These are phyloP conservation scores for Aspergillus coremiiformis DNA, from an alignment of 495 filamentous ascomycete species.

Conservation along the genomic window DNA sequence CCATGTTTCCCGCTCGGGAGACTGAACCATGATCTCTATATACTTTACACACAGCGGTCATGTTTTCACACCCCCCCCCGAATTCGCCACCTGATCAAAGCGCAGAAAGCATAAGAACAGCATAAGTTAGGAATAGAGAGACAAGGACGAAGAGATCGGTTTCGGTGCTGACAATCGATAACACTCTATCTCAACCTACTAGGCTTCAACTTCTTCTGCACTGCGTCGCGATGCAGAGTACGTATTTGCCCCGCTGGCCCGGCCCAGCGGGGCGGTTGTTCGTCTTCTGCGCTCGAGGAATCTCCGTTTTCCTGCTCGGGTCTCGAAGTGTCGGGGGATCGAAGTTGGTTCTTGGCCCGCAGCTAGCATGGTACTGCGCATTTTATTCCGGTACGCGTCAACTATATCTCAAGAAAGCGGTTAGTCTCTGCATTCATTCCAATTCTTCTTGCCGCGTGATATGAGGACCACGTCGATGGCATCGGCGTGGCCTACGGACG, in stretches of 20 bases:
- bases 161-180: background rate
- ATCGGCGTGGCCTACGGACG: background rate
- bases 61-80: too few relatives aligned
- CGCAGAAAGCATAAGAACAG: background rate
- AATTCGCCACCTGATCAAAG: background rate
- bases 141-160: background rate
- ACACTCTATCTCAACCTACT: background rate
- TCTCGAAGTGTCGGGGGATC: slow-evolving; percentile 81
- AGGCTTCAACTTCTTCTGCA: slow-evolving; percentile 39
- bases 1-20: too few relatives aligned
- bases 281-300: slow-evolving; percentile 59
- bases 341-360: slow-evolving; percentile 62
- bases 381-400: slow-evolving; percentile 92
- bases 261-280: slow-evolving; percentile 6
- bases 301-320: slow-evolving; percentile 74
- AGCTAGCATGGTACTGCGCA: slow-evolving; percentile 67
- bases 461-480: background rate
- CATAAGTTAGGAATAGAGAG: background rate
- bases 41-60: too few relatives aligned
- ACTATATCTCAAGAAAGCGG: slow-evolving; percentile 45
- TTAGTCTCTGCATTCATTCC: slow-evolving; percentile 1
- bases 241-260: slow-evolving; percentile 8
- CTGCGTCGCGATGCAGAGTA: slow-evolving; percentile 28
- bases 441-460: background rate
- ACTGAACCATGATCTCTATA: too few relatives aligned